phyloP scores from a whole-genome alignment of 176 grass and related monocot genomes.

The Cenchrus americanus region DNA sequence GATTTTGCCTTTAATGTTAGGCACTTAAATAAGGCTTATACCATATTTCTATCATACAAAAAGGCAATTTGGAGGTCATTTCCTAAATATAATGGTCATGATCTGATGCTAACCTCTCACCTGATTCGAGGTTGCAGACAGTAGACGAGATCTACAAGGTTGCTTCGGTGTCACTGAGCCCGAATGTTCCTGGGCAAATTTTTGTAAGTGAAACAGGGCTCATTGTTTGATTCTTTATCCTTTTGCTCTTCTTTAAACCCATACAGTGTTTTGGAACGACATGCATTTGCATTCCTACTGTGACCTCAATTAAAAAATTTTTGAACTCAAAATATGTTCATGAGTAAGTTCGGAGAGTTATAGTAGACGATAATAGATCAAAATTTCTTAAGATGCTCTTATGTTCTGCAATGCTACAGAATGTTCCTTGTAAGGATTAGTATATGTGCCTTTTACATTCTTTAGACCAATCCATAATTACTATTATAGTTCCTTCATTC shows the following conservation, averaged over 20 bases:
- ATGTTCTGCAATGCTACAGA: not conserved
- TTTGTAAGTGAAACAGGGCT: constrained; percentile 79
- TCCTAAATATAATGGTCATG: constrained; percentile 23
- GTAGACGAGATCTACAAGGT: constrained; percentile 99
- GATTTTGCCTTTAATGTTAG: not conserved
- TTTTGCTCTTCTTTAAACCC: constrained; percentile 24
- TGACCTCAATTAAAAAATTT: not conserved
- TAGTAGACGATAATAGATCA: not conserved
- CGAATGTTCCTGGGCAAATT: constrained; percentile 97
- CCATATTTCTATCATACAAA: not conserved
- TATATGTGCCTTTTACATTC: no score
- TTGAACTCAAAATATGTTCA: not conserved
- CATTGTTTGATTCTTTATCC: constrained; percentile 25
- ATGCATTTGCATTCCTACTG: not conserved
- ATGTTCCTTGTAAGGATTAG: no score
- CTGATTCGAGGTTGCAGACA: constrained; percentile 62
- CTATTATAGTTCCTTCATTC: not conserved
- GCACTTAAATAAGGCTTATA: not conserved
- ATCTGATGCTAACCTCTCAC: constrained; percentile 31
- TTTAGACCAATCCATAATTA: no score
- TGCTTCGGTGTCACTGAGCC: constrained; percentile 85
- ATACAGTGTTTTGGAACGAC: constrained; percentile 1
- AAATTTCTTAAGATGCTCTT: not conserved
- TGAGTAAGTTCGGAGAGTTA: not conserved
- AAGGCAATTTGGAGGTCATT: not conserved